Base-by-base conservation (phyloP, 768 basidiomycete species). In the Polyporus arcularius region DNA sequence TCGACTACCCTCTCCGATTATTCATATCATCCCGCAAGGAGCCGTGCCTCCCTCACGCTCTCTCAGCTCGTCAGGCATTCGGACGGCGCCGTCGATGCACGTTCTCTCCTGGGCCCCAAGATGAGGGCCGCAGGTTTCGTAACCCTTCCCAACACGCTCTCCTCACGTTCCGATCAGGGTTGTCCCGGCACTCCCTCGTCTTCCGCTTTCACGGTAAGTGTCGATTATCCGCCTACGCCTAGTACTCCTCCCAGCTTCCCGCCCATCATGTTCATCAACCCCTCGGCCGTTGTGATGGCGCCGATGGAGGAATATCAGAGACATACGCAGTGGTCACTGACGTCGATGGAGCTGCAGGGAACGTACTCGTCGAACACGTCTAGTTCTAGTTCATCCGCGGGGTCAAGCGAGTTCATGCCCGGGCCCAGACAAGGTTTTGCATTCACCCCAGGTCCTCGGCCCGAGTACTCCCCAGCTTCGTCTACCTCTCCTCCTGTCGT, bases 101-200 rank as follows among this genome's bases (percentile, higher is more conserved):
- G 70, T 38, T 61, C 61, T 16, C 65, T 66, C 40, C 63, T 71
- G 16, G 69, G 67, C 31, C 65, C 67, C 54, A 71, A 67, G 51
- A 71, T 71, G 70, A 65, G 68, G 28, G 70, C 68, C 2, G 70
- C 70, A 6, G 70, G 70, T 3, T 71, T 71, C 58, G 66, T 69
- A 5, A 67, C 65, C 52, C 64, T 71, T 50, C 45, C 68, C 5
- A 62, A 67, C 26, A 56, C 66, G 21, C n/a, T 59, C 48, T 41
- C 52, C 48, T 39, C 40, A n/a, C 48, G 51, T 39, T 58, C 61
- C 52, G 57, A 57, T 28, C 57, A 40, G 4, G 18, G 26, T n/a
- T 30, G n/a, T 8, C 45, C 46, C 14, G 39, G 32, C 41, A 41
- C 55, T 18, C 46, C 45, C 18, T 60, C 45, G 14, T 49, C 61